Base-by-base conservation (phyloP, 345 rosid species). In the Ricinus communis region DNA sequence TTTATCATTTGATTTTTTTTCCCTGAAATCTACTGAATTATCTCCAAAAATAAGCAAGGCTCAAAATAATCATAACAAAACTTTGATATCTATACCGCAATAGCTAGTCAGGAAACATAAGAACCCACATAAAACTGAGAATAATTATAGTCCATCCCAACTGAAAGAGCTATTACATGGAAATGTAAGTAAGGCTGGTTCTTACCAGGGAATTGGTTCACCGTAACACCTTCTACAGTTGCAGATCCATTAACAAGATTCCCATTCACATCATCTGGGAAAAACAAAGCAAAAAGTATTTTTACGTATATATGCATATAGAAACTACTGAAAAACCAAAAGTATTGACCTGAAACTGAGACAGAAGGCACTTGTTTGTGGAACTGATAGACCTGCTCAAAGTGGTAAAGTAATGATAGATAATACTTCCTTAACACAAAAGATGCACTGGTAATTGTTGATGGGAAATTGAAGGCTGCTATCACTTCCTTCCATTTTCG, bases 401-500 rank as follows among this genome's bases (percentile, higher is more conserved):
- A 79, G 61, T 88, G 88, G 76, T 79, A 81, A 59, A 94, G 90
- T 70, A 86, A 71, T 31, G 93, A 86, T 71, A 87, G 64, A 69
- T 94, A 94, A 73, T 83, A 86, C 82, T 88, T 94, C 82, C 96
- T 82, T 22, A 94, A 74, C 40, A 87, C 90, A 79, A 85, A 94
- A 18, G 97, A 94, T 18, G 91, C 96, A 82, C 91, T 94, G 18
- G 97, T 94, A 63, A 91, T 85, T 8, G 98, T 91, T 50, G 91
- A 52, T 3, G 96, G 98, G 76, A 91, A 94, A 49, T 76, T 85
- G 85, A 91, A 91, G 58, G 74, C 83, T 68, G 66, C 72, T 28
- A 84, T 79, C 83, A 94, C 97, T 79, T 94, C 97, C 83, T 87
- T 94, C 97, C 98, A 94, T 85, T 51, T 88, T 15, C 91, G 91